Evolutionary conservation across 306 rosid species (phyloP).

Genomic region (Pachyrhizus erosus): DNA sequence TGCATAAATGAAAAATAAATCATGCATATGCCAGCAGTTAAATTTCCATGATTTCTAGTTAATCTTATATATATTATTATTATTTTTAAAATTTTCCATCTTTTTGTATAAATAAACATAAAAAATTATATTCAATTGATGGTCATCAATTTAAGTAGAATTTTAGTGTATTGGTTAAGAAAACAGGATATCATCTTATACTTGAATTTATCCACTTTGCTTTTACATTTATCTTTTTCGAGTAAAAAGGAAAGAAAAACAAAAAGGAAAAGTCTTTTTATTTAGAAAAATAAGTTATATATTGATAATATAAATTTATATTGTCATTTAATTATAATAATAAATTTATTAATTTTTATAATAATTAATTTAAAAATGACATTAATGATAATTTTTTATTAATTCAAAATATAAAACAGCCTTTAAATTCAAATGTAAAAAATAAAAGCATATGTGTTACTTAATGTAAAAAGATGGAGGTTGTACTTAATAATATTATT

Average conservation of each 20-base stretch:
- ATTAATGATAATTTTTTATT: no score
- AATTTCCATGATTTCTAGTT: not conserved
- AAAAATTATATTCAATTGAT: not conserved
- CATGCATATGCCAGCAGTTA: not conserved
- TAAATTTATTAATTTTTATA: no score
- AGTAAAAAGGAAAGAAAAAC: not conserved
- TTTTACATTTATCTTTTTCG: not conserved
- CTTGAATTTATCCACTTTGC: not conserved
- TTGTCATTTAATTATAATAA: no score
- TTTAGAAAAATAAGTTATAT: no score
- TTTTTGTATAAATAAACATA: not conserved
- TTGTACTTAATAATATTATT: not conserved
- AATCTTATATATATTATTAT: not conserved
- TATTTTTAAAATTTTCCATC: not conserved
- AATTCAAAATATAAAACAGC: no score
- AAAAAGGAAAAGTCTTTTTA: not conserved
- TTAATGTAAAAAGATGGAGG: not conserved
- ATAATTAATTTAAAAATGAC: no score
- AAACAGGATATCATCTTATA: not conserved
- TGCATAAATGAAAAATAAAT: not conserved
- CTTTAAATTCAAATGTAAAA: no score
- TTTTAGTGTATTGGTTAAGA: not conserved
- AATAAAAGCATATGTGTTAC: not conserved
- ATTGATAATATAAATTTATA: no score
- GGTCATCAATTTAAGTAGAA: not conserved